Percentiles rank a stretch among this genome's conserved stretches.
Conservation (phyloP, 108 stramenopile genomes). For the Skeletonema marinoi region DNA sequence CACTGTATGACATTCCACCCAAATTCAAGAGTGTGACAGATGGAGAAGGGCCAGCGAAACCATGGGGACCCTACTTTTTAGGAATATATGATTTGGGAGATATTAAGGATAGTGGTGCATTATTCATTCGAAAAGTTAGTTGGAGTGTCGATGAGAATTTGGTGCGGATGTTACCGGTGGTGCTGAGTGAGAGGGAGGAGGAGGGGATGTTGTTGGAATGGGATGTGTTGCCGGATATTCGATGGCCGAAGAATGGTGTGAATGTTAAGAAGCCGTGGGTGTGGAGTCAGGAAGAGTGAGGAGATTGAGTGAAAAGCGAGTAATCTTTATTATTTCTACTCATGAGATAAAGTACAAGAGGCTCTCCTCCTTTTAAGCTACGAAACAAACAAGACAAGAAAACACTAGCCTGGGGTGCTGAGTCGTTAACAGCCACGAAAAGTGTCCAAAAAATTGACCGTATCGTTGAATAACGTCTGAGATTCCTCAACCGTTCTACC, state of each 20-base stretch:
- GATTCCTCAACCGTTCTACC: constrained; percentile 20
- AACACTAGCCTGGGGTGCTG: not conserved
- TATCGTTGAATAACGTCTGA: constrained; percentile 11
- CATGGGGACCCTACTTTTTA: constrained; percentile 92
- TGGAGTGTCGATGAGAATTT: constrained; percentile 73
- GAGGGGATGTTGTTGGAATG: constrained; percentile 9
- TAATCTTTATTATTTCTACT: not conserved
- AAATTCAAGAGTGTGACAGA: constrained; percentile 46
- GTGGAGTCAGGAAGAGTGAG: constrained; percentile 16
- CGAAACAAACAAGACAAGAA: not conserved
- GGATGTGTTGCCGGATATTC: constrained; percentile 67
- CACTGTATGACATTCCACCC: constrained; percentile 51
- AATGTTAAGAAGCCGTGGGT: constrained; percentile 33
- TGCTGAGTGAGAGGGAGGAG: not conserved
- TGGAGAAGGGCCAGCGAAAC: constrained; percentile 49
- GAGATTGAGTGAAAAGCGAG: constrained; percentile 1
- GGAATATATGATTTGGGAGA: constrained; percentile 82
- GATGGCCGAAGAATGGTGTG: constrained; percentile 65
- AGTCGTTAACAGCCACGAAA: not conserved
- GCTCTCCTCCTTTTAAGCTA: not conserved
- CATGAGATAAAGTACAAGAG: not conserved
- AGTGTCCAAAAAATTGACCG: constrained; percentile 13
- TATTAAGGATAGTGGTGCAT: constrained; percentile 75
- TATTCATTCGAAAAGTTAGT: constrained; percentile 87
- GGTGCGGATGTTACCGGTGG: constrained; percentile 67